Base-by-base conservation (phyloP, 2,329 filamentous ascomycete genomes). In the Trichoderma lentiforme region DNA sequence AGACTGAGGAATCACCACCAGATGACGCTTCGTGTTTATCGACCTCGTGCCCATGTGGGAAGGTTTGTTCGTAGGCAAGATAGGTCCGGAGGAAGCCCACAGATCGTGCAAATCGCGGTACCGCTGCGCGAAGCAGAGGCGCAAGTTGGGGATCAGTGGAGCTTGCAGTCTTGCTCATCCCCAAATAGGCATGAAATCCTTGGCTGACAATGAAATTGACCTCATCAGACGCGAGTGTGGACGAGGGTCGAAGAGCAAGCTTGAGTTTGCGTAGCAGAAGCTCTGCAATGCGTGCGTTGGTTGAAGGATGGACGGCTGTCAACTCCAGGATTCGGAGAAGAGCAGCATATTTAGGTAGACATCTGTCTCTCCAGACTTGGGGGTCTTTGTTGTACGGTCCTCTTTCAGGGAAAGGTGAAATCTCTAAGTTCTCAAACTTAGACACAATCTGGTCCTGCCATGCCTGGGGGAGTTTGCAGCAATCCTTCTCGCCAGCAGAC, bases 401-500 rank as follows among this genome's bases (percentile, higher is more conserved):
- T 74, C 87, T 85, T 76, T 92, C 90, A 0, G 89, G 89, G 70
- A 91, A 91, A 0, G 90, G 88, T 0, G 88, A 89, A 12, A 87
- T 84, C 76, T 91, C 89, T 18, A 93, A 81, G 21, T 85, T 83
- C 76, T 91, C 88, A 75, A 95, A 93, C 74, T 90, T 91, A 74
- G 87, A 87, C 47, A 91, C 87, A 66, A 95, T 92, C 73, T 91
- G 88, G 74, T 91, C 87, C 78, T 93, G 92, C 91, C 92, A 94
- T 21, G 86, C 88, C 74, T 90, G 89, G 1, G 90, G 90, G 34
- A 92, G 80, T 15, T 80, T 81, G 75, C 89, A 88, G 32, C 82
- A 84, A 69, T 90, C 87, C 70, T 86, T 85, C 26, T 87, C 86
- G 2, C 81, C 82, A 12, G 82, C 78, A 11, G 85, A 80, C 1